Evolutionary conservation across 225 moss, liverwort and hornwort species (phyloP).

Genomic region (Pseudisothecium myosuroides): DNA sequence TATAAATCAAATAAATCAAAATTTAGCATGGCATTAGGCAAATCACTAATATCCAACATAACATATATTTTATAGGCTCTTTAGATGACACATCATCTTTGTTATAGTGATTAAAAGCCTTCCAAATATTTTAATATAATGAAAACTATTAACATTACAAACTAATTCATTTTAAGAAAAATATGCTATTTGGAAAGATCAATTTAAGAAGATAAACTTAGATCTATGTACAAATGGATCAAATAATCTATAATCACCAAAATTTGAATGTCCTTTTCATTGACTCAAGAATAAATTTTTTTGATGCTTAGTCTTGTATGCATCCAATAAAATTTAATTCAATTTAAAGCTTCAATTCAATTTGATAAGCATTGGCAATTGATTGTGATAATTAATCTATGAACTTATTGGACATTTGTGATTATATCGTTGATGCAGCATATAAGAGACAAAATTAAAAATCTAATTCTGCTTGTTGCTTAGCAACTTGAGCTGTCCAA

Average conservation of each 20-base stretch:
- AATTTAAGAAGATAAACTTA: not conserved
- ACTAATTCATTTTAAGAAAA: too few relatives aligned
- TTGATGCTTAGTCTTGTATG: not conserved
- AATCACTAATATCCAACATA: not conserved
- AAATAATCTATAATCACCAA: not conserved
- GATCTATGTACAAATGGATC: not conserved
- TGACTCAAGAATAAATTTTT: not conserved
- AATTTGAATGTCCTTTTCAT: not conserved
- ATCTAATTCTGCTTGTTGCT: conserved; percentile 33
- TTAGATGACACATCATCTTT: too few relatives aligned
- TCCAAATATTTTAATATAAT: not conserved
- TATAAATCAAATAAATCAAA: not conserved
- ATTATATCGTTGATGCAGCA: not conserved
- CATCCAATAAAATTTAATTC: not conserved
- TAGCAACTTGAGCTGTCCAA: conserved; percentile 36
- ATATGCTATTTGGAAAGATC: not conserved
- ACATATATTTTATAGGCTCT: not conserved
- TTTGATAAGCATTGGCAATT: not conserved
- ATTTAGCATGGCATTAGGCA: not conserved
- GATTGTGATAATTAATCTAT: not conserved
- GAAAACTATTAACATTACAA: not conserved
- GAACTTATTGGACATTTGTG: not conserved
- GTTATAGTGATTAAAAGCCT: not conserved
- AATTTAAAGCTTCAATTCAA: not conserved
- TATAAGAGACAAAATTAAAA: not conserved